These are phyloP conservation scores for Gossypium sturtianum DNA, from an alignment of 345 rosid genomes.

Conservation along the genomic window DNA sequence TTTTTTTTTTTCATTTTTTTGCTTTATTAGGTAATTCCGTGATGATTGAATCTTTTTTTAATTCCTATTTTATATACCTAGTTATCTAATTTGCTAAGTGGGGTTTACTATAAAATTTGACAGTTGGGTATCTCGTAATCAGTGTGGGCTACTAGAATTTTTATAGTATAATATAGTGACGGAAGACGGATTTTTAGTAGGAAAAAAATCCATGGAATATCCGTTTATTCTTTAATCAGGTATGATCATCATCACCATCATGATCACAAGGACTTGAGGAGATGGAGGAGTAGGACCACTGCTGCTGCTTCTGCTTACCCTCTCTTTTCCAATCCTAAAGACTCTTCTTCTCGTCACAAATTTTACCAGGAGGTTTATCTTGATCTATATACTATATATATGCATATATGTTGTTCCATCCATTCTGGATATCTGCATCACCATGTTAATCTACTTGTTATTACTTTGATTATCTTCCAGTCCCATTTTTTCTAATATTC, in stretches of 20 bases:
- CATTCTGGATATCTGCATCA: conserved; percentile 18
- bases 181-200: conserved; percentile 15
- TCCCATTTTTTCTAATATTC: conserved; percentile 18
- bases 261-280: conserved; percentile 40
- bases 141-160: conserved; percentile 22
- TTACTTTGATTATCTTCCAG: neutral
- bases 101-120: conserved; percentile 4
- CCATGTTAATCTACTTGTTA: neutral
- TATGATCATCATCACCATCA: conserved; percentile 19
- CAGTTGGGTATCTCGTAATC: conserved; percentile 10
- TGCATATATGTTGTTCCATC: conserved; percentile 14
- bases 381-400: neutral
- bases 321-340: conserved; percentile 48
- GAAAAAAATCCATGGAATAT: conserved; percentile 28
- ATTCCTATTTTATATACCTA: neutral
- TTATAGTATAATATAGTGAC: neutral
- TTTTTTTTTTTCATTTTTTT: neutral
- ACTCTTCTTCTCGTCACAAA: conserved; percentile 49
- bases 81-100: neutral
- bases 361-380: conserved; percentile 72
- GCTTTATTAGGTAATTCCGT: neutral
- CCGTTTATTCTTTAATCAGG: conserved; percentile 73
- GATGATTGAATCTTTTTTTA: neutral
- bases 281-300: conserved; percentile 35
- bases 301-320: conserved; percentile 42